phyloP scores from a whole-genome alignment of 495 filamentous ascomycete genomes.

The Penicillium paxilli region DNA sequence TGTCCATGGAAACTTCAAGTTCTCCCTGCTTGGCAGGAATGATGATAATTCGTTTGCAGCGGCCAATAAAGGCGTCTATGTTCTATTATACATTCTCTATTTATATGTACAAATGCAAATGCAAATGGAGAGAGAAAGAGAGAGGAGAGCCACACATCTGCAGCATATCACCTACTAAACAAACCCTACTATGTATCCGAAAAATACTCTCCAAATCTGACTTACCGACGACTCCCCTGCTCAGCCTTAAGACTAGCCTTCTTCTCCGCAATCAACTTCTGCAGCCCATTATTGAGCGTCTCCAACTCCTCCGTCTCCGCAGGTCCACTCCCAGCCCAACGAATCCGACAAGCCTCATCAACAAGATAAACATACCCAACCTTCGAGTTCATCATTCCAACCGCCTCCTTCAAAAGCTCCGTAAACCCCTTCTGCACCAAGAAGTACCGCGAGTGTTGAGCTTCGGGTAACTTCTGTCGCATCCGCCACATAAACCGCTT shows the following conservation, averaged over 20 bases:
- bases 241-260: constrained; percentile 23
- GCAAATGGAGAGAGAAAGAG: constrained; percentile 13
- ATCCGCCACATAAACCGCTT: constrained; percentile 65
- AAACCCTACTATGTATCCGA: not conserved
- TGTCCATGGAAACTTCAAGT: not conserved
- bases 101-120: constrained; percentile 29
- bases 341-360: constrained; percentile 82
- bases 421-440: constrained; percentile 75
- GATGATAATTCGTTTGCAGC: constrained; percentile 24
- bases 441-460: constrained; percentile 76
- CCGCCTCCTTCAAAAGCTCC: constrained; percentile 69
- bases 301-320: constrained; percentile 69
- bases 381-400: constrained; percentile 82
- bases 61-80: too few relatives aligned
- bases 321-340: constrained; percentile 90
- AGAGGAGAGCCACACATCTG: constrained; percentile 9
- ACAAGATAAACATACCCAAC: constrained; percentile 95
- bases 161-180: constrained; percentile 1
- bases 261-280: constrained; percentile 65
- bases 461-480: constrained; percentile 51
- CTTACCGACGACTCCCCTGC: too few relatives aligned
- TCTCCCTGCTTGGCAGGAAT: constrained; percentile 10
- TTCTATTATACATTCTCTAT: constrained; percentile 34
- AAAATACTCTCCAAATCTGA: too few relatives aligned
- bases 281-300: constrained; percentile 66